Conservation (phyloP, 23 red algal species). For the Cyanidiococcus yangmingshanensis region DNA sequence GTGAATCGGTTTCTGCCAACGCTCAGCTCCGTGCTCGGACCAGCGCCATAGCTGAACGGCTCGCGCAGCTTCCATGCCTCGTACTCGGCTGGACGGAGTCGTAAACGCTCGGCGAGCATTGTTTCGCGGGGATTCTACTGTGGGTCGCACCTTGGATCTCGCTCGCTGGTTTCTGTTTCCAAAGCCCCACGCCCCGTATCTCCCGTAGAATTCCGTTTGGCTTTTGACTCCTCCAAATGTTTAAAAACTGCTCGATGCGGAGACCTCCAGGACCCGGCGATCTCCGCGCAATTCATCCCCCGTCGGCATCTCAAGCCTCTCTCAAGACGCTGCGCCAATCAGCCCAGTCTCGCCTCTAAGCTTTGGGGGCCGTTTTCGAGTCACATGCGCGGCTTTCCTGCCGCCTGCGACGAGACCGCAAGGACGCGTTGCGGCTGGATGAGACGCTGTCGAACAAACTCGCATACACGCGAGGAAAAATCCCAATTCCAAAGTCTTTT, state of each 20-base stretch:
- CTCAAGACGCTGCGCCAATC: no score
- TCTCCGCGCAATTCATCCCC: not conserved
- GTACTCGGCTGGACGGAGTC: not conserved
- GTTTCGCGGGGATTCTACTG: conserved; percentile 24
- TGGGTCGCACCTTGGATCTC: not conserved
- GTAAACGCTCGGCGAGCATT: conserved; percentile 20
- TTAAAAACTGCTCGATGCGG: not conserved
- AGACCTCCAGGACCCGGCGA: not conserved
- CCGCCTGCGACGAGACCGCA: no score
- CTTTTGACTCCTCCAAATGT: not conserved
- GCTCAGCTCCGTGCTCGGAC: not conserved
- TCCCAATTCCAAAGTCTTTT: no score
- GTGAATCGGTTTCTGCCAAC: no score
- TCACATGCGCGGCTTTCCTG: no score
- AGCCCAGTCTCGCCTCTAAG: no score
- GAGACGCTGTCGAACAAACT: no score
- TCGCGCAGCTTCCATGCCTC: not conserved
- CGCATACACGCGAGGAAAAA: no score
- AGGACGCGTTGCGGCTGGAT: no score
- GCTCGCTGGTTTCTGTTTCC: not conserved
- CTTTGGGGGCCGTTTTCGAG: no score
- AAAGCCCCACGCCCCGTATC: conserved; percentile 20
- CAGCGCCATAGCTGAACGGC: not conserved
- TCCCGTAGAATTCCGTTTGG: conserved; percentile 5
- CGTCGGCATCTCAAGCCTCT: no score